Evolutionary conservation across 805 yeast species (phyloP).

Genomic region (Starmerella powellii): DNA sequence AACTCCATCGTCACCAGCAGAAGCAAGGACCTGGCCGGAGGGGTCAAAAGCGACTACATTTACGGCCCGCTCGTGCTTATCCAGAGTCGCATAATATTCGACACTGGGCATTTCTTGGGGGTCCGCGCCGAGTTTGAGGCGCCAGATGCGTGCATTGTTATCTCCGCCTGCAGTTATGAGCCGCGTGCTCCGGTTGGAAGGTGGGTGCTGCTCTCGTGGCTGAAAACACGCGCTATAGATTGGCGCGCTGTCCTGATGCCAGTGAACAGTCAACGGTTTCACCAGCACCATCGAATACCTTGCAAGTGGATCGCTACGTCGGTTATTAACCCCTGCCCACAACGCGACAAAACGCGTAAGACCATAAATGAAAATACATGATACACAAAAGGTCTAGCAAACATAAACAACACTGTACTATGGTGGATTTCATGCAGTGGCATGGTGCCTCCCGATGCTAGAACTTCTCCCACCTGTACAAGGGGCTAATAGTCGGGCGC

Average conservation of each 20-base stretch:
- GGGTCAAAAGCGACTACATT: conserved; percentile 77
- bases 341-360: too few relatives aligned
- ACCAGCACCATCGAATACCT: conserved; percentile 26
- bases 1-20: conserved; percentile 93
- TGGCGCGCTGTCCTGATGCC: conserved; percentile 35
- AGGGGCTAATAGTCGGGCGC: too few relatives aligned
- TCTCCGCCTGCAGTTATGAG: conserved; percentile 93
- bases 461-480: too few relatives aligned
- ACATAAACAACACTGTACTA: too few relatives aligned
- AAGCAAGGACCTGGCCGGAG: conserved; percentile 58
- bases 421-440: too few relatives aligned
- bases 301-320: background rate
- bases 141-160: conserved; percentile 57
- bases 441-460: too few relatives aligned
- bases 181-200: conserved; percentile 29
- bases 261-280: conserved; percentile 31
- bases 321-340: too few relatives aligned
- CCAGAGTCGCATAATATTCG: conserved; percentile 65
- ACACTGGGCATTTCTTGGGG: conserved; percentile 31
- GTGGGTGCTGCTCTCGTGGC: conserved; percentile 20
- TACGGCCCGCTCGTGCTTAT: conserved; percentile 89
- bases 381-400: too few relatives aligned
- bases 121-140: conserved; percentile 18
- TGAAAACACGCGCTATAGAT: conserved; percentile 33
- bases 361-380: too few relatives aligned